These are phyloP conservation scores for Ceriops zippeliana DNA, from an alignment of 345 rosid genomes.

Conservation along the genomic window DNA sequence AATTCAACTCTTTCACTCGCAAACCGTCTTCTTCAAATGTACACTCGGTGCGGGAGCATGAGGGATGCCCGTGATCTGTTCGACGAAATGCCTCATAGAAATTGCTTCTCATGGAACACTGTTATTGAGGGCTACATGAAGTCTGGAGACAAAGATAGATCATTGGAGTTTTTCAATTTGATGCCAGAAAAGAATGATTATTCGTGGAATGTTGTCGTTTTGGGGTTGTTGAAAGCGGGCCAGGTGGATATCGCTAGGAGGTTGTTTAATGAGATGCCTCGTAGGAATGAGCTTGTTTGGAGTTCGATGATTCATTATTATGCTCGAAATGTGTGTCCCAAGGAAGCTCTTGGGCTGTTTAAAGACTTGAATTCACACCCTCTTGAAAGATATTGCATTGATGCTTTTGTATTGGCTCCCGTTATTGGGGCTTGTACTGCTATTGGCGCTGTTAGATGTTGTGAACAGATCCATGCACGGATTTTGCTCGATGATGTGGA, in stretches of 20 bases:
- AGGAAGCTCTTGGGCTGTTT: constrained; percentile 58
- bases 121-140: constrained; percentile 66
- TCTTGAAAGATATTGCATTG: constrained; percentile 30
- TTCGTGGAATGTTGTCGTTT: constrained; percentile 68
- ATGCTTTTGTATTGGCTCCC: constrained; percentile 54
- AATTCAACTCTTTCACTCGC: constrained; percentile 42
- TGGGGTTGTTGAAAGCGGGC: constrained; percentile 60
- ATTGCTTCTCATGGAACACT: constrained; percentile 68
- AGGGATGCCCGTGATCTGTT: constrained; percentile 46
- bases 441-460: constrained; percentile 49
- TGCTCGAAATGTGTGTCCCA: constrained; percentile 37
- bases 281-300: constrained; percentile 49
- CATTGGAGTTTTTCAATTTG: constrained; percentile 41
- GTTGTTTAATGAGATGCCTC: constrained; percentile 63
- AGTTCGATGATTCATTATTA: constrained; percentile 63
- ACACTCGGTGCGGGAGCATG: constrained; percentile 38
- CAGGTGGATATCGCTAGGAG: constrained; percentile 46
- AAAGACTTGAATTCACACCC: constrained; percentile 39
- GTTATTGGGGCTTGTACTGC: constrained; percentile 58
- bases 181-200: constrained; percentile 56
- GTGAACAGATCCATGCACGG: constrained; percentile 72
- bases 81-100: constrained; percentile 64
- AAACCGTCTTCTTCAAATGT: constrained; percentile 52
- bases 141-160: constrained; percentile 33
- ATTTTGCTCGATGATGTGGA: constrained; percentile 42